Evolutionary conservation across 1,284 basidiomycete species (phyloP).

Genomic region (Puccinia triticina): DNA sequence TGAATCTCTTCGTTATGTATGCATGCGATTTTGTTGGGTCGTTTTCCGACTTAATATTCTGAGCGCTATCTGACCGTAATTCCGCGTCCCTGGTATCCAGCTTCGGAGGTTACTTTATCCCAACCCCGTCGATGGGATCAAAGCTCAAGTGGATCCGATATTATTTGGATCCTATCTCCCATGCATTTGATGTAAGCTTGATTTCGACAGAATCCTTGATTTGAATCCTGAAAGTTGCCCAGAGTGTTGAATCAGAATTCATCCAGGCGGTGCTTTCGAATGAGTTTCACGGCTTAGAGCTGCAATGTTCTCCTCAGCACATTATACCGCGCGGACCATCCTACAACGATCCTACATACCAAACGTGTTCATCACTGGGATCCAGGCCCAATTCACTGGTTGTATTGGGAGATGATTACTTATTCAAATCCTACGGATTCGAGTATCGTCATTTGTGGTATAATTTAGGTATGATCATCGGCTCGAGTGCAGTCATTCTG

Average conservation of each 20-base stretch:
- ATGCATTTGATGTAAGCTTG: slow-evolving; percentile 56
- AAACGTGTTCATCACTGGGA: slow-evolving; percentile 52
- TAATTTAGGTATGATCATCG: slow-evolving; percentile 34
- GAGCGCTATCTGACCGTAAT: not conserved
- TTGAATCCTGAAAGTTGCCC: not conserved
- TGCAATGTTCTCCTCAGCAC: slow-evolving; percentile 55
- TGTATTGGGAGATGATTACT: slow-evolving; percentile 47
- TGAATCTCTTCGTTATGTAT: slow-evolving; percentile 58
- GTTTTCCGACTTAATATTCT: not conserved
- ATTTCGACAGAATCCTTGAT: not conserved
- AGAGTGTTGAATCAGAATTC: not conserved
- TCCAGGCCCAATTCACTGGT: slow-evolving; percentile 28
- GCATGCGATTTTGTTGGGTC: not conserved
- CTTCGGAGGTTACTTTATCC: slow-evolving; percentile 58
- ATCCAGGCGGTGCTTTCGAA: slow-evolving; percentile 40
- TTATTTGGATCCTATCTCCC: slow-evolving; percentile 56
- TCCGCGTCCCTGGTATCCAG: slow-evolving; percentile 33
- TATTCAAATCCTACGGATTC: slow-evolving; percentile 35
- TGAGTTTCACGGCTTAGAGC: slow-evolving; percentile 53
- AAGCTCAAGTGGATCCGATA: slow-evolving; percentile 57
- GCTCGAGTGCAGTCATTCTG: slow-evolving; percentile 9
- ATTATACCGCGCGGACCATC: slow-evolving; percentile 54
- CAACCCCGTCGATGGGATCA: slow-evolving; percentile 55
- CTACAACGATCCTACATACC: slow-evolving; percentile 37
- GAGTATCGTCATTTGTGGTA: slow-evolving; percentile 26